phyloP scores from a whole-genome alignment of 2,329 filamentous ascomycete genomes.

The Xylariaceae sp. region DNA sequence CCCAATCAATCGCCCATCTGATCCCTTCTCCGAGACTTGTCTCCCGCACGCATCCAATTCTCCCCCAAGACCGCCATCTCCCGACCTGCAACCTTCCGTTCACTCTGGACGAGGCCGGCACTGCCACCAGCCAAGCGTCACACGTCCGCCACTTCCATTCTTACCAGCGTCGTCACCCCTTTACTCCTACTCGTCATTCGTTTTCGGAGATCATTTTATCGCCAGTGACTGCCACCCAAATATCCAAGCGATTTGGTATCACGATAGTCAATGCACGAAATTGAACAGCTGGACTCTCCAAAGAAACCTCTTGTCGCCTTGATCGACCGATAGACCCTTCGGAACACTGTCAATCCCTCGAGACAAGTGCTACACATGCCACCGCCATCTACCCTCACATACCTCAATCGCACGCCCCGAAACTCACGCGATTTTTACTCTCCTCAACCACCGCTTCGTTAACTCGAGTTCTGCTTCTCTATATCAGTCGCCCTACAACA shows the following conservation, averaged over 20 bases:
- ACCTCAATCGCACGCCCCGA: slow-evolving; percentile 12
- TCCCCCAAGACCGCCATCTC: slow-evolving; percentile 16
- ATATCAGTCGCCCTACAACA: slow-evolving; percentile 14
- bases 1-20: no score
- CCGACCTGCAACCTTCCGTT: slow-evolving; percentile 17
- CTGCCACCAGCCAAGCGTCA: slow-evolving; percentile 23
- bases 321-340: slow-evolving; percentile 10
- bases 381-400: slow-evolving; percentile 25
- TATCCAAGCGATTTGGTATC: slow-evolving; percentile 1
- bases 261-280: slow-evolving; percentile 15
- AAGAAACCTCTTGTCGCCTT: slow-evolving; percentile 4
- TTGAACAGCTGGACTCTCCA: slow-evolving; percentile 5
- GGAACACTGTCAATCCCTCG: slow-evolving; percentile 2
- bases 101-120: slow-evolving; percentile 23
- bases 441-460: not conserved
- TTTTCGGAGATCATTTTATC: slow-evolving; percentile 28
- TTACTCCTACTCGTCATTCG: slow-evolving; percentile 33
- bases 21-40: slow-evolving; percentile 21
- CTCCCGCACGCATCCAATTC: not conserved
- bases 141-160: slow-evolving; percentile 22
- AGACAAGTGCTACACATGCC: slow-evolving; percentile 35
- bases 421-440: not conserved
- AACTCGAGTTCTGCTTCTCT: not conserved
- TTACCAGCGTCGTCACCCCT: slow-evolving; percentile 9
- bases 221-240: not conserved